Evolutionary conservation across 129 eudicot species (phyloP).

Genomic region (Smallanthus sonchifolius): DNA sequence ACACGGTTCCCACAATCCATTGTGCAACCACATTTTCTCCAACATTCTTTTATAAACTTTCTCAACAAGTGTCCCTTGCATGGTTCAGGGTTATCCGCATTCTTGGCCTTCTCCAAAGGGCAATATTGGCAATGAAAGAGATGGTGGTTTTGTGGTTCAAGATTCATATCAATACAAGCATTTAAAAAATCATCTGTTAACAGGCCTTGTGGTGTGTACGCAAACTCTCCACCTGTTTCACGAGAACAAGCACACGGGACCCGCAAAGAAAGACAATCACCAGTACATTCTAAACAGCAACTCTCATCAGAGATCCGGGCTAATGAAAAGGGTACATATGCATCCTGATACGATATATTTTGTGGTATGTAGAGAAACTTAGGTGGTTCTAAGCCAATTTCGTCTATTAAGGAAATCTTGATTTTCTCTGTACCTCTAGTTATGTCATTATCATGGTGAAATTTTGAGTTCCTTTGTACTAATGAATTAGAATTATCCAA

Average conservation of each 20-base stretch:
- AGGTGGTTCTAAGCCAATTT: constrained; percentile 48
- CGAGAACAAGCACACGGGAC: constrained; percentile 85
- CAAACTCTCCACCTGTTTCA: constrained; percentile 77
- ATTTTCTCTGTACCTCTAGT: constrained; percentile 60
- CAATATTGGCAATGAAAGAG: constrained; percentile 52
- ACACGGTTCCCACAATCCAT: constrained; percentile 82
- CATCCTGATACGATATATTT: constrained; percentile 49
- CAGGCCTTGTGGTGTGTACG: constrained; percentile 65
- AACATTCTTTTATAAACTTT: constrained; percentile 83
- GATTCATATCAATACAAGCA: constrained; percentile 44
- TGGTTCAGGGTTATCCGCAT: constrained; percentile 32
- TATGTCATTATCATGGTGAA: constrained; percentile 41
- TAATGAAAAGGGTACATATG: constrained; percentile 55
- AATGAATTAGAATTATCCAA: constrained; percentile 13
- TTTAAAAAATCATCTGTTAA: constrained; percentile 49
- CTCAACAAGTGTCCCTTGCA: constrained; percentile 72
- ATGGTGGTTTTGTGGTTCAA: constrained; percentile 34
- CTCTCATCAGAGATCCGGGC: constrained; percentile 74
- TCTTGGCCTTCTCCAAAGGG: constrained; percentile 67
- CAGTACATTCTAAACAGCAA: constrained; percentile 55
- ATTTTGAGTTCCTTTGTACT: background rate
- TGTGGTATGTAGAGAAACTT: constrained; percentile 42
- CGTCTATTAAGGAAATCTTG: constrained; percentile 47
- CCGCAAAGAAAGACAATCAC: constrained; percentile 60
- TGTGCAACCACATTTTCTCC: constrained; percentile 90